phyloP scores from a whole-genome alignment of 2,329 filamentous ascomycete genomes.

The Colletotrichum tropicicola region DNA sequence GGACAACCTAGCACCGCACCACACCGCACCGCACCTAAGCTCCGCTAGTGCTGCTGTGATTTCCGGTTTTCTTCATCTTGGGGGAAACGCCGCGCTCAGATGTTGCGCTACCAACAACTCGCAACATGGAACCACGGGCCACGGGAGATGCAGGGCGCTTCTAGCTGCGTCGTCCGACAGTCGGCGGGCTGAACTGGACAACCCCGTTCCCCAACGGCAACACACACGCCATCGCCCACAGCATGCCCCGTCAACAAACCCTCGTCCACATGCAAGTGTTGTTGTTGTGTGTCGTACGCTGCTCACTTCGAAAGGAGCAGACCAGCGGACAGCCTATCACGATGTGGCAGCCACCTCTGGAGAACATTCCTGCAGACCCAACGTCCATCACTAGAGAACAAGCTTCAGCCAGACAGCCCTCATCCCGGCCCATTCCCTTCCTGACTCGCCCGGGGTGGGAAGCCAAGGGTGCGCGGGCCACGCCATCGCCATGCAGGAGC shows the following conservation, averaged over 20 bases:
- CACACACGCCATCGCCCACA: neutral
- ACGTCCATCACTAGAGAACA: slow-evolving; percentile 12
- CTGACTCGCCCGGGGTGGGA: slow-evolving; percentile 9
- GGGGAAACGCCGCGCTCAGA: neutral
- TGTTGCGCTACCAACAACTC: no score
- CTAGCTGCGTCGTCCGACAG: slow-evolving; percentile 26
- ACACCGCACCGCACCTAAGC: no score
- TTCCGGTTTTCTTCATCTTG: neutral
- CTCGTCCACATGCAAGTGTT: slow-evolving; percentile 23
- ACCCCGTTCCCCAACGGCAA: neutral
- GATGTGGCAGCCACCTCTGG: neutral
- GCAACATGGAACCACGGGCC: neutral
- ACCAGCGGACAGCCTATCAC: neutral
- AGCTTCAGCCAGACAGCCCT: slow-evolving; percentile 24
- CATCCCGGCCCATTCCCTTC: slow-evolving; percentile 15
- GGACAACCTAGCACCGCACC: no score
- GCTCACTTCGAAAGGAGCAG: neutral
- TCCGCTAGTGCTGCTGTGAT: neutral
- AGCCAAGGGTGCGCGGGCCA: neutral
- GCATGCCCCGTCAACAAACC: neutral
- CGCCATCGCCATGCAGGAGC: slow-evolving; percentile 3
- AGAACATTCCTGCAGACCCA: slow-evolving; percentile 5
- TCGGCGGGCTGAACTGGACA: neutral
- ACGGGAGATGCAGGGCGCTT: slow-evolving; percentile 12
- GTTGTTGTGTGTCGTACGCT: neutral